phyloP scores from a whole-genome alignment of 2,329 filamentous ascomycete species.

The Aspergillus fumigatiaffinis region DNA sequence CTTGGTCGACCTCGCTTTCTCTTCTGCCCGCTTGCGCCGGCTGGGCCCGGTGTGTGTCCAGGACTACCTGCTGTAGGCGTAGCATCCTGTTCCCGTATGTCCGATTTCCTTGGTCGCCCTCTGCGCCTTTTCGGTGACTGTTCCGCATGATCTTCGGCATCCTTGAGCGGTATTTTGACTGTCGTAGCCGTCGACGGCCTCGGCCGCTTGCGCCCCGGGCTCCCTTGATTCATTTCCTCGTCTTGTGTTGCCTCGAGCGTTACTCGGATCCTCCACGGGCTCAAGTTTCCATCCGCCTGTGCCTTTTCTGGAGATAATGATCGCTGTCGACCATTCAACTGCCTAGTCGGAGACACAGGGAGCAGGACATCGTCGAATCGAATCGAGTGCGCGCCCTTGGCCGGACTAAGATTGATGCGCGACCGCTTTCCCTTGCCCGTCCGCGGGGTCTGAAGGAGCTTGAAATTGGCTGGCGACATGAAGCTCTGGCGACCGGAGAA shows the following conservation, averaged over 20 bases:
- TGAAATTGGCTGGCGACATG: constrained; percentile 35
- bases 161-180: constrained; percentile 42
- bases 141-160: constrained; percentile 26
- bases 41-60: constrained; percentile 29
- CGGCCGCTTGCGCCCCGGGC: constrained; percentile 29
- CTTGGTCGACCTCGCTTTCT: constrained; percentile 36
- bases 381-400: constrained; percentile 38
- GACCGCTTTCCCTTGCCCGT: constrained; percentile 25
- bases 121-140: constrained; percentile 39
- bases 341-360: constrained; percentile 35
- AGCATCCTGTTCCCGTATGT: constrained; percentile 26
- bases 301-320: constrained; percentile 38
- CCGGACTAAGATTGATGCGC: constrained; percentile 33
- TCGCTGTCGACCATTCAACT: constrained; percentile 24
- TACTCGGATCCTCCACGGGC: constrained; percentile 47
- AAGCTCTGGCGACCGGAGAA: constrained; percentile 36
- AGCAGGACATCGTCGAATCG: constrained; percentile 41
- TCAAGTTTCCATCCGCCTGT: constrained; percentile 38
- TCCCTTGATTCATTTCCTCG: constrained; percentile 29
- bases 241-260: constrained; percentile 47
- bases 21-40: constrained; percentile 27
- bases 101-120: constrained; percentile 43
- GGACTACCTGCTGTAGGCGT: constrained; percentile 32
- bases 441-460: constrained; percentile 30
- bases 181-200: constrained; percentile 31